Base-by-base conservation (phyloP, 306 rosid species). In the Ammopiptanthus mongolicus region DNA sequence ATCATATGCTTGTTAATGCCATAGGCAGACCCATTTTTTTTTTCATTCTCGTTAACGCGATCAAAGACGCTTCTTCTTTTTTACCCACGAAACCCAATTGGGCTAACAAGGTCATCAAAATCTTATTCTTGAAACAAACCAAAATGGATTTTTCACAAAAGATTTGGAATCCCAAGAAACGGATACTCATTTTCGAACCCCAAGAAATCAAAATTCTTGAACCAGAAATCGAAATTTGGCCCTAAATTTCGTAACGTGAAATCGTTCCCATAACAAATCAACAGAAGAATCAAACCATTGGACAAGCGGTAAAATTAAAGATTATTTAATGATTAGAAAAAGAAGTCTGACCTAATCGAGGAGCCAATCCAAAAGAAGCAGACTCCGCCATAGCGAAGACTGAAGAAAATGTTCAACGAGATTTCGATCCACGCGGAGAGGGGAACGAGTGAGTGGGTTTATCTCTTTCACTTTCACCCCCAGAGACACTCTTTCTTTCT, bases 311-410 rank as follows among this genome's bases (percentile, higher is more conserved):
- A 56, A 79, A 57, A 25, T 13, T 46, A 69, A 67, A 22, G 5
- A 46, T 4, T 7, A 5, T 4, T 8, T 3, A 50, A 48, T 12
- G 34, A 29, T 0, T 3, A n/a, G 33, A 44, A 48, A 1, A 11
- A 55, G 39, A 69, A 73, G 80, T 68, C 87, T 80, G 81, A 92
- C 97, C 96, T 79, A 87, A 74, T 81, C 87, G 93, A 88, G 92
- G 91, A 60, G 75, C 81, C 52, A 87, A 64, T 56, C 75, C 84
- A 62, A 28, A 79, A 71, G 93, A 88, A 81, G 80, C 86, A 58
- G 76, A 83, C 76, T 90, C 96, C 75, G 96, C 87, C 97, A 92
- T 92, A 83, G 68, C 41, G 61, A 71, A 60, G 74, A 59, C 2
- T 28, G 61, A 67, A 57, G 41, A 42, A 64, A 25, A 25, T 25